Percentiles rank a stretch among this genome's conserved stretches.
Evolutionary conservation across 225 moss, liverwort and hornwort genomes (phyloP).

Genomic region (Sphagnum tenellum): DNA sequence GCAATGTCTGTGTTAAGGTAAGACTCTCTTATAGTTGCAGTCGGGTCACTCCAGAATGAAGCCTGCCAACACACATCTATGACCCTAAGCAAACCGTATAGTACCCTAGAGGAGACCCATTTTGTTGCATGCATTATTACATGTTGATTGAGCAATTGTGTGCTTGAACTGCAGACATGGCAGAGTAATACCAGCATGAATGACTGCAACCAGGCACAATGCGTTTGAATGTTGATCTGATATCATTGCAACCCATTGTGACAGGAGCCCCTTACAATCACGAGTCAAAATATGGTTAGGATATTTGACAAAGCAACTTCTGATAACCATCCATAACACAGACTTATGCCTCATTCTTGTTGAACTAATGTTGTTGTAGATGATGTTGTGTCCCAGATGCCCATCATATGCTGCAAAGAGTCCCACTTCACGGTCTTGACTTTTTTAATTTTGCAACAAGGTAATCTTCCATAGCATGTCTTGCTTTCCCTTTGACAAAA

Average conservation of each 20-base stretch:
- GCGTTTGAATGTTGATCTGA: too few species aligned
- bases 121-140: too few species aligned
- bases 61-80: constrained; percentile 22
- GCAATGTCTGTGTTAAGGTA: constrained; percentile 62
- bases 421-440: constrained; percentile 62
- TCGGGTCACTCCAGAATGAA: constrained; percentile 69
- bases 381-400: constrained; percentile 75
- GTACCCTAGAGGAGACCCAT: too few species aligned
- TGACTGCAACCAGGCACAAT: neutral
- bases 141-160: neutral
- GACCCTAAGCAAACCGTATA: neutral
- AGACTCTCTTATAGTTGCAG: constrained; percentile 64
- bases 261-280: neutral
- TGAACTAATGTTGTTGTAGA: constrained; percentile 65
- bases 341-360: constrained; percentile 61
- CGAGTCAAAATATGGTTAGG: neutral
- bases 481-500: constrained; percentile 92
- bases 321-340: neutral
- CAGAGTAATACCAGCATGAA: neutral
- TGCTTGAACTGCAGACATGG: too few species aligned
- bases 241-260: too few species aligned
- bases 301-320: neutral
- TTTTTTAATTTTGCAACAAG: constrained; percentile 61
- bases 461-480: constrained; percentile 95
- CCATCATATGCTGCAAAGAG: constrained; percentile 97